These are phyloP conservation scores for Dothideomycetidae sp. DNA, from an alignment of 2,329 filamentous ascomycete species.

Conservation along the genomic window DNA sequence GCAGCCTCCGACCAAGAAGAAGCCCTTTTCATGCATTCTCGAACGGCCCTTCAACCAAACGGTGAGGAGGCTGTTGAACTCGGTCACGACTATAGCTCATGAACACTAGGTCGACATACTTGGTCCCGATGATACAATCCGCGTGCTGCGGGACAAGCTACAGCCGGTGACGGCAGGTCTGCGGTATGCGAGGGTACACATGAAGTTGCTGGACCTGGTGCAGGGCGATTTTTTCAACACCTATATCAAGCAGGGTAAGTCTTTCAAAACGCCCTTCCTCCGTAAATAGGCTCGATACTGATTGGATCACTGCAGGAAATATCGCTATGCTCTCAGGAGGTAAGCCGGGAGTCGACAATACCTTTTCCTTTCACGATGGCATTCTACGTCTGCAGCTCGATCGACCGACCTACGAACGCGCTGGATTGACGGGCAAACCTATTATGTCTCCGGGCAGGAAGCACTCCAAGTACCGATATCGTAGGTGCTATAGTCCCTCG, in stretches of 20 bases:
- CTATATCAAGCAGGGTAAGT: slow-evolving; percentile 64
- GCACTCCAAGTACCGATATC: slow-evolving; percentile 57
- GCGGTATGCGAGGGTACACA: slow-evolving; percentile 53
- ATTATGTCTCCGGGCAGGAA: slow-evolving; percentile 43
- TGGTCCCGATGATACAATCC: slow-evolving; percentile 46
- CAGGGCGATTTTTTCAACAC: slow-evolving; percentile 64
- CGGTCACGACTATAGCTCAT: neutral
- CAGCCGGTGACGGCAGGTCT: slow-evolving; percentile 26
- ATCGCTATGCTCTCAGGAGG: slow-evolving; percentile 76
- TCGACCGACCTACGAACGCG: slow-evolving; percentile 67
- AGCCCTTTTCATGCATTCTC: slow-evolving; percentile 59
- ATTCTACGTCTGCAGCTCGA: slow-evolving; percentile 62
- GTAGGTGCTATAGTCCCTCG: slow-evolving; percentile 42
- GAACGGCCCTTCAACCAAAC: slow-evolving; percentile 55
- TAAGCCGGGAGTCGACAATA: slow-evolving; percentile 51
- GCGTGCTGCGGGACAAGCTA: slow-evolving; percentile 34
- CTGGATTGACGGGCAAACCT: slow-evolving; percentile 63
- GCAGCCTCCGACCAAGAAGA: slow-evolving; percentile 56
- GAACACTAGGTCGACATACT: slow-evolving; percentile 48
- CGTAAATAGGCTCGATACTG: too few relatives aligned
- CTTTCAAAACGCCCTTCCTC: neutral
- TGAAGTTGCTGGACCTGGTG: slow-evolving; percentile 59
- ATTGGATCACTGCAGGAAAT: slow-evolving; percentile 57
- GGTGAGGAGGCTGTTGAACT: slow-evolving; percentile 21
- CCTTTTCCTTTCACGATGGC: slow-evolving; percentile 59